Base-by-base conservation (phyloP, 805 yeast species). In the Brettanomyces custersianus region DNA sequence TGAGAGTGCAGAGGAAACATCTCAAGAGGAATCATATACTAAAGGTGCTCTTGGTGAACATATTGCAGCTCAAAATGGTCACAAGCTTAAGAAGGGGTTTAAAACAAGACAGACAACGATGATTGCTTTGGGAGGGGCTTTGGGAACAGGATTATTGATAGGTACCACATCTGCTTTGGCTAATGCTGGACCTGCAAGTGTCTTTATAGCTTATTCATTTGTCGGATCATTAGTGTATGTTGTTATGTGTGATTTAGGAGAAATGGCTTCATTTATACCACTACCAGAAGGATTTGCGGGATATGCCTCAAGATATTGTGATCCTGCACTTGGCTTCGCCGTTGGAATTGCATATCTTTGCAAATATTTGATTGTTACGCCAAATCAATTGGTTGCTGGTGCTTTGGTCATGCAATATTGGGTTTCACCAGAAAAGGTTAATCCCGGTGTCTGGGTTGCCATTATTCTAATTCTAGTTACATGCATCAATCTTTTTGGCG, bases 71-170 rank as follows among this genome's bases (percentile, higher is more conserved):
- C 53, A 51, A 9, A 70, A 64, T 22, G 73, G 73, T 5, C 70
- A 64, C 39, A 52, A 60, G 40, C 60, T 70, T 45, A 66, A 65
- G 39, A 64, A 65, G 44, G 68, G 60, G 5, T 54, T 70, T 29
- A 63, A 68, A 37, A 59, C 75, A 9, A 54, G 78, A 44, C 77
- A 71, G 41, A 66, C 70, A 45, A 62, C 72, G 34, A 71, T 72
- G 77, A 70, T 72, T 58, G 75, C 92, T 44, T 74, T 84, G 45
- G 94, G 92, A 46, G 90, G 92, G 46, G 83, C 90, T 7, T 59
- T 83, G 35, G 92, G 92, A 38, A 81, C 92, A 1, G 94, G 88
- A 51, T 65, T 83, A 38, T 63, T 83, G 44, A 78, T 83, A 45
- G 86, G 88, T 48, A 79, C 88, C 3, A 86, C 87, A 38, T 60